Conservation (phyloP, 2,329 filamentous ascomycete species). For the Neopestalotiopsis sp. region DNA sequence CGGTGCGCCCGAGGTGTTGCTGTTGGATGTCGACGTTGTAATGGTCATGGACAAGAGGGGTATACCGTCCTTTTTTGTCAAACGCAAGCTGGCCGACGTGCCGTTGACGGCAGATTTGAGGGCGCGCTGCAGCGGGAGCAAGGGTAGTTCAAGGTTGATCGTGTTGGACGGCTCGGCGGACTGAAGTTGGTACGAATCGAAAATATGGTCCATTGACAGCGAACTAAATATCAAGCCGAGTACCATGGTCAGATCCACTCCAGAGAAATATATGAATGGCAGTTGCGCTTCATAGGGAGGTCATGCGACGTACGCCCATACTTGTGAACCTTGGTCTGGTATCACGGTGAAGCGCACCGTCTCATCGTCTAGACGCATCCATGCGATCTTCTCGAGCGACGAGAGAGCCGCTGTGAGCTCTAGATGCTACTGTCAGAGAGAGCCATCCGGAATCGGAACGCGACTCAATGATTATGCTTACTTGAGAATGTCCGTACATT, state of each 20-base stretch:
- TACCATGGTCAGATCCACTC: not conserved
- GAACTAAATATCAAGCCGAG: conserved; percentile 43
- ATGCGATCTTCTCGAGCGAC: conserved; percentile 80
- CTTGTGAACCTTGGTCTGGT: conserved; percentile 91
- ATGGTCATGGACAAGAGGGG: conserved; percentile 92
- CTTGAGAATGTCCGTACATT: conserved; percentile 72
- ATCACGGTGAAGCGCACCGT: conserved; percentile 94
- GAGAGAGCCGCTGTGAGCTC: conserved; percentile 69
- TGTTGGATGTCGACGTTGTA: conserved; percentile 70
- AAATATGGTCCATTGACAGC: conserved; percentile 79
- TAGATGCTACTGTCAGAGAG: conserved; percentile 31
- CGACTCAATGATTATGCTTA: conserved; percentile 36
- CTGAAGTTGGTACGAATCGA: conserved; percentile 83
- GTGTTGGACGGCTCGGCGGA: conserved; percentile 83
- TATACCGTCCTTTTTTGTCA: conserved; percentile 90
- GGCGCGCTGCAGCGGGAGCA: conserved; percentile 87
- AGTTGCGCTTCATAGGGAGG: not conserved
- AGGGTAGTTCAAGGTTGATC: conserved; percentile 94
- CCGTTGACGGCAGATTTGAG: conserved; percentile 86
- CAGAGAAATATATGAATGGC: not conserved
- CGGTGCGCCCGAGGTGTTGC: conserved; percentile 47
- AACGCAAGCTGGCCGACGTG: conserved; percentile 79
- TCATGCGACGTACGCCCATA: conserved; percentile 77
- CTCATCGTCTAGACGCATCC: conserved; percentile 87
- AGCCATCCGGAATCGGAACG: not conserved